Evolutionary conservation across 1,284 basidiomycete genomes (phyloP).

Genomic region (Porodaedalea pini): DNA sequence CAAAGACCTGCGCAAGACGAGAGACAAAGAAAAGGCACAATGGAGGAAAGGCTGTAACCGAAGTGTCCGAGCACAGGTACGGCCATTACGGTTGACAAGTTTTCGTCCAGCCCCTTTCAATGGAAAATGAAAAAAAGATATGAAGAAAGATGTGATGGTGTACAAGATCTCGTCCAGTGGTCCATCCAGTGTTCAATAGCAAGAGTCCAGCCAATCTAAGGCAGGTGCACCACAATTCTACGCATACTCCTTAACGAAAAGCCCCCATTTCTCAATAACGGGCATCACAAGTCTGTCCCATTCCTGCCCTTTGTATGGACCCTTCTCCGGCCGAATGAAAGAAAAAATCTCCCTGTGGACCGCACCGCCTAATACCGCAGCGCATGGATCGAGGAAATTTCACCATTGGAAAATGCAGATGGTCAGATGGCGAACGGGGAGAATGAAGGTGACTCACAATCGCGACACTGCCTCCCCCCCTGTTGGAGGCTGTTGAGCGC

Average conservation of each 20-base stretch:
- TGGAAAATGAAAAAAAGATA: background rate
- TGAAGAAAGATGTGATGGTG: background rate
- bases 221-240: too few relatives aligned
- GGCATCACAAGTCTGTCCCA: constrained; percentile 72
- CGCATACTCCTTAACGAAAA: constrained; percentile 49
- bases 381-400: constrained; percentile 69
- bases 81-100: background rate
- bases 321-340: constrained; percentile 52
- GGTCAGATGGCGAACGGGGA: background rate
- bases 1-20: too few relatives aligned
- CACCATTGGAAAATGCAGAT: constrained; percentile 28
- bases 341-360: constrained; percentile 75
- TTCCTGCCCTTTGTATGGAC: constrained; percentile 37
- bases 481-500: background rate
- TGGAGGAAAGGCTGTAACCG: background rate
- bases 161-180: background rate
- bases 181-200: too few relatives aligned
- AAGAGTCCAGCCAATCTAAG: background rate
- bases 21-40: background rate
- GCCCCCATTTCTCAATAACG: constrained; percentile 72
- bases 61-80: background rate
- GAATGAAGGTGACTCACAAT: constrained; percentile 6
- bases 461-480: constrained; percentile 2
- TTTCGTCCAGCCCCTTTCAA: too few relatives aligned
- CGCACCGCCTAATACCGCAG: constrained; percentile 54